These are phyloP conservation scores for Syzygium grande DNA, from an alignment of 345 rosid genomes.

Conservation along the genomic window DNA sequence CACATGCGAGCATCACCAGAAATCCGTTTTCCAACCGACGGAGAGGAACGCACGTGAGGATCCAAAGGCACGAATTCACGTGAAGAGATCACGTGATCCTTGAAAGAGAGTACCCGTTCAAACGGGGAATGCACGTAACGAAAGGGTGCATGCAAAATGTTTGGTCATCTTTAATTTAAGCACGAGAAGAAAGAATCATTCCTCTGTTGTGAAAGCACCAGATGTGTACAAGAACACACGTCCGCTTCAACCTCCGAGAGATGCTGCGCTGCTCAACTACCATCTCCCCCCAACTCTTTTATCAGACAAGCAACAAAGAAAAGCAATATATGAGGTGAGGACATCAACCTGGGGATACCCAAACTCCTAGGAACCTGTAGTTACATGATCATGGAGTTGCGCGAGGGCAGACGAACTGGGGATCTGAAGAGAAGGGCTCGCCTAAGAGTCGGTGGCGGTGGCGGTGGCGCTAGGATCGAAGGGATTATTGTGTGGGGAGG, in stretches of 20 bases:
- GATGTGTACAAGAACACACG: neutral
- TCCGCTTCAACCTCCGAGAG: conserved; percentile 26
- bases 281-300: neutral
- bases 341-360: neutral
- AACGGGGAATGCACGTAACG: neutral
- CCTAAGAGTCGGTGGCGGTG: neutral
- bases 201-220: neutral
- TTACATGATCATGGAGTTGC: neutral
- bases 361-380: neutral
- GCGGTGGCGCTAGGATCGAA: conserved; percentile 16
- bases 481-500: conserved; percentile 31
- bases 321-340: neutral
- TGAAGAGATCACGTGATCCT: neutral
- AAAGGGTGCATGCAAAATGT: neutral
- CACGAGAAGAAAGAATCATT: neutral
- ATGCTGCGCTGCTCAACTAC: conserved; percentile 3
- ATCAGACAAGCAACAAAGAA: neutral
- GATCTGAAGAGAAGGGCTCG: neutral
- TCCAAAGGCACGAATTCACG: neutral
- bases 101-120: neutral
- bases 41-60: neutral
- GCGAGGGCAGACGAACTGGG: neutral
- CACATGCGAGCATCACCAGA: neutral
- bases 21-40: neutral
- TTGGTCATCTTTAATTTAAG: neutral